phyloP scores from a whole-genome alignment of 2,329 filamentous ascomycete genomes.

The Claviceps cyperi region DNA sequence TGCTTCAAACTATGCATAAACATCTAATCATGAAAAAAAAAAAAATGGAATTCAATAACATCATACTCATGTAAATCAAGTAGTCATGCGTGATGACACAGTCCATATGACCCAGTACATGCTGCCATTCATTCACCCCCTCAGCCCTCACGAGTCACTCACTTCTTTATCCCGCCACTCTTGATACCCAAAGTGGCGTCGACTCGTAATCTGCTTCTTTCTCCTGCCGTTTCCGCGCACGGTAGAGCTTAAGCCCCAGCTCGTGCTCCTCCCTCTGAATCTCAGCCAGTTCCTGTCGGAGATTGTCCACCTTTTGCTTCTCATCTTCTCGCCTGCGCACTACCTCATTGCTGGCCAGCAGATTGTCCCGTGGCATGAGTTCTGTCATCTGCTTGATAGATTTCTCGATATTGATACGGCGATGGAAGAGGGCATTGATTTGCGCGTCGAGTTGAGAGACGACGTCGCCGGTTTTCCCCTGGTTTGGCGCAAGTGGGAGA shows the following conservation, averaged over 20 bases:
- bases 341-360: conserved; percentile 53
- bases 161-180: conserved; percentile 40
- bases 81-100: too few species aligned
- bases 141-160: background rate
- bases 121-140: too few species aligned
- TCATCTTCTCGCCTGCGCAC: conserved; percentile 38
- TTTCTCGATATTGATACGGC: conserved; percentile 55
- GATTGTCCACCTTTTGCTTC: conserved; percentile 50
- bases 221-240: conserved; percentile 62
- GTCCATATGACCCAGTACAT: too few species aligned
- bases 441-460: conserved; percentile 53
- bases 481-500: conserved; percentile 46
- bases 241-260: conserved; percentile 57
- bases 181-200: conserved; percentile 62
- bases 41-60: too few species aligned
- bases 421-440: conserved; percentile 49
- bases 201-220: conserved; percentile 50
- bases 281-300: conserved; percentile 55
- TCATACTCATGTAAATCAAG: too few species aligned
- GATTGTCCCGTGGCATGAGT: conserved; percentile 56
- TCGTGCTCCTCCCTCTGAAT: conserved; percentile 67
- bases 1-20: too few species aligned
- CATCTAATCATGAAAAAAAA: too few species aligned
- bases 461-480: conserved; percentile 44
- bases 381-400: conserved; percentile 67